phyloP scores from a whole-genome alignment of 352 stramenopile species.

The Thalassiosira ordinaria region DNA sequence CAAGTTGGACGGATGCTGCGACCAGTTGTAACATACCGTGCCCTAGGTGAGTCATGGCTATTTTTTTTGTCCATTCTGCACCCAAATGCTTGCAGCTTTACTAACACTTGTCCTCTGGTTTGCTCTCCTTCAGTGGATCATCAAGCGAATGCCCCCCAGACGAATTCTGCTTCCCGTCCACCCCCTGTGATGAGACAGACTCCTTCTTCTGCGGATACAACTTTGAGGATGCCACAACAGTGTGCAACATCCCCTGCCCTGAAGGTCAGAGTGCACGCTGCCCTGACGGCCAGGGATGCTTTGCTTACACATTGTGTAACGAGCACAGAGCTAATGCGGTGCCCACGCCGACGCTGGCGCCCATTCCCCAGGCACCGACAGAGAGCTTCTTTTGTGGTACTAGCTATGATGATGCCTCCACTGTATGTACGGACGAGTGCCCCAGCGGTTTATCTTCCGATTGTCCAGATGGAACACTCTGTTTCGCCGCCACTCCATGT shows the following conservation, averaged over 20 bases:
- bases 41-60: slow-evolving; percentile 34
- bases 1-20: slow-evolving; percentile 63
- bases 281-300: slow-evolving; percentile 53
- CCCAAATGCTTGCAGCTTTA: not conserved
- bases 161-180: slow-evolving; percentile 61
- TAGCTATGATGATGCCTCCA: slow-evolving; percentile 55
- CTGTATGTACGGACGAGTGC: slow-evolving; percentile 32
- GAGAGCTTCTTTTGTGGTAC: slow-evolving; percentile 60
- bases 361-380: slow-evolving; percentile 40
- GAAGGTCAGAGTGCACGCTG: slow-evolving; percentile 52
- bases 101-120: not conserved
- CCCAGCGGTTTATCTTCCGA: slow-evolving; percentile 44
- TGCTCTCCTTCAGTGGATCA: slow-evolving; percentile 26
- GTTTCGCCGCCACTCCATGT: slow-evolving; percentile 55
- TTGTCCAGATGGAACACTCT: slow-evolving; percentile 34
- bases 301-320: slow-evolving; percentile 67
- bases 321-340: slow-evolving; percentile 52
- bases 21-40: slow-evolving; percentile 59
- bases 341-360: slow-evolving; percentile 49
- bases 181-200: slow-evolving; percentile 57
- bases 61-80: too few species aligned
- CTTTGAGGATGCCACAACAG: slow-evolving; percentile 56
- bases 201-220: slow-evolving; percentile 60
- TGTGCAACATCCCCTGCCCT: slow-evolving; percentile 44
- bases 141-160: slow-evolving; percentile 46